Base-by-base conservation (phyloP, 2,329 filamentous ascomycete species). In the Fusarium sp. region DNA sequence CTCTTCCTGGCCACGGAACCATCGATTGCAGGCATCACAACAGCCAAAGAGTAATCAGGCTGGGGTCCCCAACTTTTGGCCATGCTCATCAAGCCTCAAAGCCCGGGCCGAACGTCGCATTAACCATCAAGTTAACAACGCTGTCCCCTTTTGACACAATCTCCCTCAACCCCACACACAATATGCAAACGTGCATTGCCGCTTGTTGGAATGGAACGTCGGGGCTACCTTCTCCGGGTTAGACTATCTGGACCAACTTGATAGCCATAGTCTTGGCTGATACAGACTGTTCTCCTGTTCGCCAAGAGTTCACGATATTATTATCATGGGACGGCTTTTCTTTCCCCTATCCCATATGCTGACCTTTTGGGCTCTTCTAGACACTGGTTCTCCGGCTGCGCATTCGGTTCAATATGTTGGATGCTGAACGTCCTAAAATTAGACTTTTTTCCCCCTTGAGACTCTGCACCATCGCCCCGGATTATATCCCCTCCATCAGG, bases 11-110 rank as follows among this genome's bases (percentile, higher is more conserved):
- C 30, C 46, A 22, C 41, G 47, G 41, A 61, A 53, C 20, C 22
- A 62, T 51, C 24, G 40, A 51, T 56, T 60, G n/a, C 57, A 45
- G 57, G 57, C 39, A 61, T 61, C 39, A 41, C 33, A 44, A 37
- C 40, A 33, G 32, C 26, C 54, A 49, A 49, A 45, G 40, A 50
- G 28, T 33, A 56, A 53, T 37, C 51, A 57, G 37, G 45, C 32
- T 55, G 62, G 65, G 56, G 64, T 59, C 67, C 53, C 66, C 66
- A 63, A 64, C 66, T 70, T 70, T 59, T 69, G 40, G 32, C 49
- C 53, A 40, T 44, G 24, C 37, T 20, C 28, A 30, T 30, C 28
- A 30, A 30, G 28, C 28, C 28, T 30, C 40, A 17, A 39, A 39
- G 41, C 48, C 50, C 53, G 44, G 65, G 28, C 66, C 35, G 51